phyloP scores from a whole-genome alignment of 164 flowering plant genomes.

The Hamamelis virginiana region DNA sequence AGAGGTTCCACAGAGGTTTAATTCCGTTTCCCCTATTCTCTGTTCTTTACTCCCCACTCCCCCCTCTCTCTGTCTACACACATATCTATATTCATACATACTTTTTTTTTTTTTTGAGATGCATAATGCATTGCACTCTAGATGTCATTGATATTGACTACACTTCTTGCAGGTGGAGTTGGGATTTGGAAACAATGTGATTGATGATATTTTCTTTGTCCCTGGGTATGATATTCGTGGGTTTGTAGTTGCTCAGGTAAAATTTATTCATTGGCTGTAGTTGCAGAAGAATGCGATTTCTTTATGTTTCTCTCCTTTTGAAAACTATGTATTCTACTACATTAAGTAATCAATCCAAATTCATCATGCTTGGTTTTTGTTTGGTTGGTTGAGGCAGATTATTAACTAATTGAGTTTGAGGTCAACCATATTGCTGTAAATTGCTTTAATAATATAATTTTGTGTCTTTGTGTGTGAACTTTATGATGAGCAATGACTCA shows the following conservation, averaged over 20 bases:
- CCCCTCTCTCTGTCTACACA: neutral
- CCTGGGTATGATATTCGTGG: constrained; percentile 86
- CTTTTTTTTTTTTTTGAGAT: neutral
- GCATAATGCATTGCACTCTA: neutral
- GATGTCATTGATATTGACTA: neutral
- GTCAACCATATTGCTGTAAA: no score
- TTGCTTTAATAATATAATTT: no score
- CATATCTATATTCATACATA: neutral
- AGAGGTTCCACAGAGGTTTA: constrained; percentile 83
- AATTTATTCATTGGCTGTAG: neutral
- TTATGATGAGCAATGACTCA: no score
- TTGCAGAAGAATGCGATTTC: constrained; percentile 2
- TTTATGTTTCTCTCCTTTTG: no score
- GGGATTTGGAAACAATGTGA: constrained; percentile 76
- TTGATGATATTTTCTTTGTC: constrained; percentile 81
- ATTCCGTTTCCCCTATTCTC: constrained; percentile 2
- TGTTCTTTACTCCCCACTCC: neutral
- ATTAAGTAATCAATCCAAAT: no score
- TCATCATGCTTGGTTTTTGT: no score
- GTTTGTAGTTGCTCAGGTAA: constrained; percentile 94
- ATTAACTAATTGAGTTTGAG: no score
- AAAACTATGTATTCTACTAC: no score
- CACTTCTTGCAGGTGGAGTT: constrained; percentile 65
- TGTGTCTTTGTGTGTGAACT: no score
- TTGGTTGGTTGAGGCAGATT: no score